These are phyloP conservation scores for Gymnopilus junonius DNA, from an alignment of 768 basidiomycete genomes.

Conservation along the genomic window DNA sequence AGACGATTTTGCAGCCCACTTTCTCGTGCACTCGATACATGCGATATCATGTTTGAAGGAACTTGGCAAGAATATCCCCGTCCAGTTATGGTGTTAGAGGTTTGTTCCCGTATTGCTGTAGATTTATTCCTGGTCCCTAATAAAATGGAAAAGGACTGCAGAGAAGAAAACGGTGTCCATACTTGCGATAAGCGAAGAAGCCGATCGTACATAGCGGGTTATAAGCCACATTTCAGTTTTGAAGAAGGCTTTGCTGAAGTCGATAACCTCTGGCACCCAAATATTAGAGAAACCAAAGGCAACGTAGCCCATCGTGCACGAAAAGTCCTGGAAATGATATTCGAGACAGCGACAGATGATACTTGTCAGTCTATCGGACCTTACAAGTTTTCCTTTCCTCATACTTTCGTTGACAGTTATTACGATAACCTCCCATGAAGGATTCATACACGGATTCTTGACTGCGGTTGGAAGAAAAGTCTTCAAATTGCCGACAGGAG, in stretches of 20 bases:
- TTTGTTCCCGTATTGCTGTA: conserved; percentile 23
- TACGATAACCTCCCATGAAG: conserved; percentile 71
- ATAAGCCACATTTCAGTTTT: conserved; percentile 57
- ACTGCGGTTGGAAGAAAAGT: conserved; percentile 44
- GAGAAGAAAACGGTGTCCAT: conserved; percentile 69
- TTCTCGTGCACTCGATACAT: conserved; percentile 62
- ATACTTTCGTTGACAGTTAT: conserved; percentile 46
- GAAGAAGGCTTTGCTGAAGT: conserved; percentile 65
- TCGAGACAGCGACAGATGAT: conserved; percentile 47
- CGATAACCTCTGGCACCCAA: conserved; percentile 64
- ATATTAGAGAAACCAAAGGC: conserved; percentile 55
- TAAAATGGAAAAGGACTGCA: conserved; percentile 51
- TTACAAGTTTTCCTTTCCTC: neutral
- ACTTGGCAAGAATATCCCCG: conserved; percentile 29
- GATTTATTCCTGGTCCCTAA: neutral
- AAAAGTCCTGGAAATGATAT: conserved; percentile 58
- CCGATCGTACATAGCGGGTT: conserved; percentile 46
- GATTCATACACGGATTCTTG: conserved; percentile 62
- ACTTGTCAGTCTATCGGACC: conserved; percentile 38
- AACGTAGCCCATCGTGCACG: conserved; percentile 53
- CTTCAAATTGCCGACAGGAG: conserved; percentile 64
- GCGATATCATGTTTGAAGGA: conserved; percentile 53
- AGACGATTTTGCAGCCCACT: conserved; percentile 66
- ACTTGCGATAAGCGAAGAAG: conserved; percentile 71
- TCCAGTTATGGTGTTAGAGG: conserved; percentile 59